These are phyloP conservation scores for Trichophyton verrucosum DNA, from an alignment of 2,329 filamentous ascomycete genomes.

Conservation along the genomic window DNA sequence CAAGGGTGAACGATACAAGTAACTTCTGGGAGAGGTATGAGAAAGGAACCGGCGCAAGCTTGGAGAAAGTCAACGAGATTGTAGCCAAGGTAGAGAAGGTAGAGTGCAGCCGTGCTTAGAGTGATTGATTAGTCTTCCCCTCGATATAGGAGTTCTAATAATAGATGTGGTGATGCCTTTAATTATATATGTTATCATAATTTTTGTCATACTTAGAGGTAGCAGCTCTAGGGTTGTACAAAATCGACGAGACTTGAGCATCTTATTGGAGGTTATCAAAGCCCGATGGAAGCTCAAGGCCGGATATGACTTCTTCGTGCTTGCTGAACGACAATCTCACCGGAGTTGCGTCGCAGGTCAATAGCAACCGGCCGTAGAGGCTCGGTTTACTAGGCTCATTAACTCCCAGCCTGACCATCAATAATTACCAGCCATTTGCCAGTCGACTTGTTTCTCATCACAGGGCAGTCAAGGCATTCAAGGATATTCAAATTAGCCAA, in stretches of 20 bases:
- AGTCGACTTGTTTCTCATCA: background rate
- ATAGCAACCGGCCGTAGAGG: background rate
- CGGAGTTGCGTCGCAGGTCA: no score
- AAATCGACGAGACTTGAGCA: background rate
- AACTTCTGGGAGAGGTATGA: background rate
- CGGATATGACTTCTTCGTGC: no score
- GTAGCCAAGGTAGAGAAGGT: background rate
- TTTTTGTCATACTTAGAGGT: background rate
- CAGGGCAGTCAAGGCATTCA: no score
- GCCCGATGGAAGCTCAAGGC: no score
- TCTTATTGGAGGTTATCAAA: no score
- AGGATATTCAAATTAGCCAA: no score
- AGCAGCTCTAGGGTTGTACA: background rate
- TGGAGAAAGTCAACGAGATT: background rate
- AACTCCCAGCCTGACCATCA: background rate
- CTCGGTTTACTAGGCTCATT: background rate
- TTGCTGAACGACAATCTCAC: no score
- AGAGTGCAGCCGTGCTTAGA: background rate
- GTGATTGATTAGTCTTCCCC: background rate
- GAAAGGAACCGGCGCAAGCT: background rate
- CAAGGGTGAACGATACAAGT: constrained; percentile 19
- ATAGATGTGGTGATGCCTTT: background rate
- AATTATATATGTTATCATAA: background rate
- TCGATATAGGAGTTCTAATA: background rate
- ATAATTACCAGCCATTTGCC: background rate